A percentile compares a stretch with the other conserved stretches of the same genome.
These are phyloP conservation scores for Trichophyton schoenleinii DNA, from an alignment of 2,329 filamentous ascomycete species.

Conservation along the genomic window DNA sequence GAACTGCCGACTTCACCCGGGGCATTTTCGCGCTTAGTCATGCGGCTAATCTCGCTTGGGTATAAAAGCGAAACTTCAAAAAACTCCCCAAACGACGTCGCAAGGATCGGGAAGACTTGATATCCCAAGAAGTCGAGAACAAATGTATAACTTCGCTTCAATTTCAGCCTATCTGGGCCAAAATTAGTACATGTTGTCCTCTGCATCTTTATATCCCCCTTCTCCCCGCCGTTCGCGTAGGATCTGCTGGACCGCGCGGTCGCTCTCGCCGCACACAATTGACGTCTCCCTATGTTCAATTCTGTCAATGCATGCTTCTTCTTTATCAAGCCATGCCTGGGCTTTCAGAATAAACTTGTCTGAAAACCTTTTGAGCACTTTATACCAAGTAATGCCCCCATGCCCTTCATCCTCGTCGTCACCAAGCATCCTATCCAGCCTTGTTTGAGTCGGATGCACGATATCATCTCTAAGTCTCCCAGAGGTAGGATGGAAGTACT, in stretches of 20 bases:
- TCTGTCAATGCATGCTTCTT: background rate
- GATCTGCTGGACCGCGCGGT: background rate
- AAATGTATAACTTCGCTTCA: background rate
- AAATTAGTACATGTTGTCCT: background rate
- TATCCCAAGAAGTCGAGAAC: background rate
- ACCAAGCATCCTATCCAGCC: conserved; percentile 8
- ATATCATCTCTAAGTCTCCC: conserved; percentile 10
- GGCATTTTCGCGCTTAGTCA: no score
- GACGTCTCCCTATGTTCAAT: background rate
- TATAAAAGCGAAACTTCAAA: no score
- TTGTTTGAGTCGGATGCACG: conserved; percentile 6
- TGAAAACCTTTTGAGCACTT: background rate
- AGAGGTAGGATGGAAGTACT: conserved; percentile 16
- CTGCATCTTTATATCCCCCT: background rate
- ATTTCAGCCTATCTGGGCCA: background rate
- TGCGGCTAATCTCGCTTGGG: no score
- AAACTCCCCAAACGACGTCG: no score
- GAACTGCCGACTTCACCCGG: no score
- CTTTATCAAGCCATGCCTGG: conserved; percentile 7
- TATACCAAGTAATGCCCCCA: background rate
- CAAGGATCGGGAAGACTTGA: background rate
- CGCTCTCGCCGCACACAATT: background rate
- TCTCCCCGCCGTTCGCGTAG: background rate
- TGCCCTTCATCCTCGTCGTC: background rate
- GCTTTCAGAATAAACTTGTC: conserved; percentile 2